Base-by-base conservation (phyloP, 192 early-diverging fungal genomes). In the Funneliformis geosporum region DNA sequence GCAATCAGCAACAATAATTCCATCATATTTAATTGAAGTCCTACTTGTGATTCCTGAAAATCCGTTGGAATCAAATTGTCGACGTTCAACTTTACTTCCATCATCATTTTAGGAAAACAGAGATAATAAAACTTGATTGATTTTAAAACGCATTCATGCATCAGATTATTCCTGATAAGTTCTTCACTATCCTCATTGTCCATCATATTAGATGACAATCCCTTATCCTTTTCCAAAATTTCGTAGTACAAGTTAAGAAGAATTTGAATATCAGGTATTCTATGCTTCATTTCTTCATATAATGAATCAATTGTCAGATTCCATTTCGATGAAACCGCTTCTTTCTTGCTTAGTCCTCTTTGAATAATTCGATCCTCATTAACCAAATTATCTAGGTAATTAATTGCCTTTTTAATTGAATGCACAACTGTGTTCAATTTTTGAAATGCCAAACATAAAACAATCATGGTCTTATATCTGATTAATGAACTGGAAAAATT, bases 261-360 rank as follows among this genome's bases (percentile, higher is more conserved):
- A n/a, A 87, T 85, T 42, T 93, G 91, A 18, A 95, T 82, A 71
- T 94, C 94, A 9, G 94, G 94, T 5, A 94, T 77, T 39, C 92
- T 84, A 47, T 88, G 84, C 42, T 89, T 83, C 39, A 94, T 84
- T 43, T 93, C 92, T 67, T 91, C 90, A 11, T 79, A 68, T 5
- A 91, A 44, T 25, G 8, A 39, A 67, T 79, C 11, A 8, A 79
- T 47, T 79, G 44, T 21, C 73, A 70, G 33, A 74, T 81, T 8
- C 83, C 85, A 47, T 62, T 40, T 33, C 75, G 42, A 62, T 27
- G 81, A 75, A n/a, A 73, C 67, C 1, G 42, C 59, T 44, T 64
- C n/a, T 43, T 77, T 78, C 11, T 60, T 71, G 21, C 47, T 46
- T 8, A 33, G 33, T 33, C 33, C 33, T 33, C 33, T 33, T 2